Percentiles rank a stretch among this genome's conserved stretches.
These are phyloP conservation scores for Blepharisma stoltei DNA, from an alignment of 73 alveolate species.

Conservation along the genomic window DNA sequence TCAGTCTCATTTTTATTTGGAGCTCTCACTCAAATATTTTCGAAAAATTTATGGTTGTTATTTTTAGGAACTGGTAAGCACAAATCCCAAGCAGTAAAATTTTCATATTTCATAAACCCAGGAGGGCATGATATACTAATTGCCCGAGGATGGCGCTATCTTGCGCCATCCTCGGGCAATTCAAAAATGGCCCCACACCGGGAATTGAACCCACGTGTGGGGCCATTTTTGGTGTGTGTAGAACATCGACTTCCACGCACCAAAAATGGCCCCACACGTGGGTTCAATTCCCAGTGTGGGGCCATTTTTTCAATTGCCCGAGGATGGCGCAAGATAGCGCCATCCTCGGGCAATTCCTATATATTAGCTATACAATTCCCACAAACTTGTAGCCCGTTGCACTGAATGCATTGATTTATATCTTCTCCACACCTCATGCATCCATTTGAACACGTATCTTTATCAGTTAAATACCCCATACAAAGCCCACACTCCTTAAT, in stretches of 20 bases:
- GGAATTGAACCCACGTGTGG: too few species aligned
- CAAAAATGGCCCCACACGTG: too few species aligned
- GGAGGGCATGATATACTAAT: background rate
- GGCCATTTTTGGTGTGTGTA: too few species aligned
- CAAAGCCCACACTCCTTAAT: background rate
- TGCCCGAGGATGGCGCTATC: too few species aligned
- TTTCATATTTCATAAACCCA: background rate
- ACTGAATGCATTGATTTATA: background rate
- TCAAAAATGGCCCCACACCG: too few species aligned
- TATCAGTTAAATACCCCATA: conserved; percentile 3
- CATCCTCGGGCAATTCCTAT: too few species aligned
- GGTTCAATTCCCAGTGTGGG: too few species aligned
- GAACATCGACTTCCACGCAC: too few species aligned
- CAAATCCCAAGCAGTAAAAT: background rate
- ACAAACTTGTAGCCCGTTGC: background rate
- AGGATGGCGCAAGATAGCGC: too few species aligned
- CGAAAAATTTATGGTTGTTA: background rate
- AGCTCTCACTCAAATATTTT: background rate
- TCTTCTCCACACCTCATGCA: background rate
- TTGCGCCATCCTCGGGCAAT: too few species aligned
- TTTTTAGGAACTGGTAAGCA: conserved; percentile 4
- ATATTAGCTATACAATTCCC: background rate
- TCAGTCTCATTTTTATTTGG: background rate
- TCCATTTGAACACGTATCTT: background rate
- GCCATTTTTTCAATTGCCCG: too few species aligned